Evolutionary conservation across 2,329 filamentous ascomycete genomes (phyloP), one percentile per base, ranked within the genome.

Genomic region (Nigrospora osmanthi): DNA sequence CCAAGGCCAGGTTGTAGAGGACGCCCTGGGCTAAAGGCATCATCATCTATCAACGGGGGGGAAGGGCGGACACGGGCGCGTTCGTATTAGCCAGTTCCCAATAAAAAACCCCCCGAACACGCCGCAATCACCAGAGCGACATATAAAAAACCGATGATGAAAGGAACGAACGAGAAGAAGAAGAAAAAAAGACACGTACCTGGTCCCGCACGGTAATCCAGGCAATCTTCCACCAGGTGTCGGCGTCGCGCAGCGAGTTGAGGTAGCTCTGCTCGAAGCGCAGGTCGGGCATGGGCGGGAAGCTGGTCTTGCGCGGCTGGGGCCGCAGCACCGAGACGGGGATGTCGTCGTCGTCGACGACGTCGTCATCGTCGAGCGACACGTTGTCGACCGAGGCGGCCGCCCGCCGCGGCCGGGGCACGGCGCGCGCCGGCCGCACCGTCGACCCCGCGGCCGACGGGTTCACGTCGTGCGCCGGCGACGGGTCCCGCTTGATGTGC

Each of bases 261-360:
- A 98, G 77, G 65, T 98, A 98, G 73, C 90, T 96, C 76, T 98
- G 93, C 70, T 98, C 93, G 68, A 97, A 97, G 37, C 93, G 81
- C 53, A 98, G 72, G 68, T 98, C 93, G 4, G 90, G 89, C 59
- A 96, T 77, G 10, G 81, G 78, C 30, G 76, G 78, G 44, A 83
- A 59, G 44, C 48, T 47, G 13, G 40, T 36, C 32, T 43, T 30
- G 72, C n/a, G 42, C 44, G 70, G 70, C 9, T 68, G 54, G 3
- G 71, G 75, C 37, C 72, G 71, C 42, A 89, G 65, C 6, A 84
- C 74, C 52, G 79, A 84, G 49, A 83, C 72, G 12, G 84, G 84
- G 17, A 88, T 81, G 45, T 87, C 84, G 47, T 84, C 81, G 42
- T 83, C 79, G 28, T 76, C 74, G 2, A 72, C 66, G 19, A 73